Conservation (phyloP, 768 basidiomycete genomes). For the Neoboletus subvelutipes region DNA sequence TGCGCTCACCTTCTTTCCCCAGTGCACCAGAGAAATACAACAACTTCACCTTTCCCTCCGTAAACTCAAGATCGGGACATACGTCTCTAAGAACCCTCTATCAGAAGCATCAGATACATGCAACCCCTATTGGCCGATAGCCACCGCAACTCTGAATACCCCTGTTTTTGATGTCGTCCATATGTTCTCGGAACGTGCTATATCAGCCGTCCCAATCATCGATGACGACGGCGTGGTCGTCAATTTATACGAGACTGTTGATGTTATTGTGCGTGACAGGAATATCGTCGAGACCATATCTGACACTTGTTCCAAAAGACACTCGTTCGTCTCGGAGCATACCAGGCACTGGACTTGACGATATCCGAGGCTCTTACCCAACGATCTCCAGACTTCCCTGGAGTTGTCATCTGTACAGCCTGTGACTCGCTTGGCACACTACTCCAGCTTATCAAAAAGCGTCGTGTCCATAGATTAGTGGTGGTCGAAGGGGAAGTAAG, state of each 20-base stretch:
- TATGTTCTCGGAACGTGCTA: slow-evolving; percentile 94
- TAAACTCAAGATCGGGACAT: slow-evolving; percentile 91
- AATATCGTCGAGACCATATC: not conserved
- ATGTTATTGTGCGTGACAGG: slow-evolving; percentile 74
- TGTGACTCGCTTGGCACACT: slow-evolving; percentile 89
- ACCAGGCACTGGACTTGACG: slow-evolving; percentile 93
- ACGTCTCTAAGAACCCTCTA: slow-evolving; percentile 58
- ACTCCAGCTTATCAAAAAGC: slow-evolving; percentile 87
- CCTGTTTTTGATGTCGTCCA: slow-evolving; percentile 98
- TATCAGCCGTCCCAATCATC: slow-evolving; percentile 95
- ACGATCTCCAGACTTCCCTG: slow-evolving; percentile 92
- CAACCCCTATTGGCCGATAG: slow-evolving; percentile 85
- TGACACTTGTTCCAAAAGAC: slow-evolving; percentile 52
- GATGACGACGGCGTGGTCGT: slow-evolving; percentile 91
- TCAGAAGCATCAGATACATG: slow-evolving; percentile 48
- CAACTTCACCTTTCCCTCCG: slow-evolving; percentile 79
- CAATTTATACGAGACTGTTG: slow-evolving; percentile 97
- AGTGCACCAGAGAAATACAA: slow-evolving; percentile 87
- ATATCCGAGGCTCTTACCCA: slow-evolving; percentile 90
- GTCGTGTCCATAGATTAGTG: slow-evolving; percentile 90
- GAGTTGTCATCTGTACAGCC: slow-evolving; percentile 93
- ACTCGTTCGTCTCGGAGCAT: slow-evolving; percentile 89
- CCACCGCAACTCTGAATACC: slow-evolving; percentile 86
- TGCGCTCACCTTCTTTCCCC: slow-evolving; percentile 10
- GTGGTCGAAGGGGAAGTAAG: slow-evolving; percentile 90